These are phyloP conservation scores for Trypanosoma lewisi DNA, from an alignment of 208 protist species.

Conservation along the genomic window DNA sequence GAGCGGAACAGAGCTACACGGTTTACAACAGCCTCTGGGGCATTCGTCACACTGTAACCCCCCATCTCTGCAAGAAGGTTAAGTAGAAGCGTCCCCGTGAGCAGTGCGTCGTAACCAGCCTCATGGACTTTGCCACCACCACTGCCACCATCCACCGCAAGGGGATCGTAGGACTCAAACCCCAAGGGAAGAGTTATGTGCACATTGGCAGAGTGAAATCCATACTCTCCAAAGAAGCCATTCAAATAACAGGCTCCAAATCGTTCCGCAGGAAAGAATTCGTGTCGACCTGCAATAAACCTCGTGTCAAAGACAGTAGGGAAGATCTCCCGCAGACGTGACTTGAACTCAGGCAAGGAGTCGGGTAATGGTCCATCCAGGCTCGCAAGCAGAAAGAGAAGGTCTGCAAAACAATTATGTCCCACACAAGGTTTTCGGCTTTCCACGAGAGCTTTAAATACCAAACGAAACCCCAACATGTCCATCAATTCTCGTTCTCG, in stretches of 20 bases:
- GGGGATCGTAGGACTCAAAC: slow-evolving; percentile 58
- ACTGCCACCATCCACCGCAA: slow-evolving; percentile 28
- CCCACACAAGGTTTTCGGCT: slow-evolving; percentile 69
- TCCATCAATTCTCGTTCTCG: slow-evolving; percentile 38
- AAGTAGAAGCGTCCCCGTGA: slow-evolving; percentile 66
- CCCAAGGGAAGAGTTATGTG: slow-evolving; percentile 53
- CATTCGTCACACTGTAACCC: slow-evolving; percentile 15
- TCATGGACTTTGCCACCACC: slow-evolving; percentile 36
- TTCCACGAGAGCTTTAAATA: slow-evolving; percentile 58
- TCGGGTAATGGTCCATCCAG: slow-evolving; percentile 49
- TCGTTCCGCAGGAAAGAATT: slow-evolving; percentile 36
- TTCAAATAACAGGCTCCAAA: slow-evolving; percentile 43
- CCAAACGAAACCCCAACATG: slow-evolving; percentile 63
- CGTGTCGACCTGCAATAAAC: slow-evolving; percentile 41
- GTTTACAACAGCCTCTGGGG: slow-evolving; percentile 34
- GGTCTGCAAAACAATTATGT: slow-evolving; percentile 80
- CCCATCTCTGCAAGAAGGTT: slow-evolving; percentile 63
- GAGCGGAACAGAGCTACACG: slow-evolving; percentile 60
- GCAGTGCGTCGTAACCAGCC: slow-evolving; percentile 71
- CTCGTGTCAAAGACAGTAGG: slow-evolving; percentile 68
- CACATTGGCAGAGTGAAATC: slow-evolving; percentile 34
- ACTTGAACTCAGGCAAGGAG: slow-evolving; percentile 45
- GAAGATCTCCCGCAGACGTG: slow-evolving; percentile 39
- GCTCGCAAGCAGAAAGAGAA: slow-evolving; percentile 61
- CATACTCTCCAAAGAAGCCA: slow-evolving; percentile 58